A percentile compares a stretch with the other conserved stretches of the same genome.
Evolutionary conservation across 805 yeast species (phyloP).

Genomic region (Nakazawaea populi): DNA sequence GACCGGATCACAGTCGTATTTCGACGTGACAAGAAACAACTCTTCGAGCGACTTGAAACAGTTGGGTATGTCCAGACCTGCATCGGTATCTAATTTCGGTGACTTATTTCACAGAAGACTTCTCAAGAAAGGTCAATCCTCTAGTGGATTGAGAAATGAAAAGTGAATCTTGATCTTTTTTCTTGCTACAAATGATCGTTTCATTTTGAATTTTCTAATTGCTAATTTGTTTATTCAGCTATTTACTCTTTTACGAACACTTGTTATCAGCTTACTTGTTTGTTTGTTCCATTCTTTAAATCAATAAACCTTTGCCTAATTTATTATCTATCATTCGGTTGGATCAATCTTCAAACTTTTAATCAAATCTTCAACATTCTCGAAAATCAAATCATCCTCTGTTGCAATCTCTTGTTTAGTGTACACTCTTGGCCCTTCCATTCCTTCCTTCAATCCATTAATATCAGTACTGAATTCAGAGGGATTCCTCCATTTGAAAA

Average conservation of each 20-base stretch:
- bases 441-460: conserved; percentile 22
- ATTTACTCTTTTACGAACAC: background rate
- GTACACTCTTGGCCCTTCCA: conserved; percentile 10
- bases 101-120: conserved; percentile 6
- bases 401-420: conserved; percentile 15
- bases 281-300: background rate
- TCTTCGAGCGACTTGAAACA: conserved; percentile 4
- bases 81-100: conserved; percentile 6
- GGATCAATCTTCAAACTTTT: conserved; percentile 5
- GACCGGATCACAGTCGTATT: conserved; percentile 7
- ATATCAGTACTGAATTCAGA: conserved; percentile 19
- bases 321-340: background rate
- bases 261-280: background rate
- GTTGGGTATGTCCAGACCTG: conserved; percentile 8
- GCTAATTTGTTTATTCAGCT: background rate
- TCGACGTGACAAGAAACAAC: conserved; percentile 6
- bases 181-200: background rate
- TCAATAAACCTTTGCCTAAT: background rate
- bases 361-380: background rate
- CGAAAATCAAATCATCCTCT: conserved; percentile 15
- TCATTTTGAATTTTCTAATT: no score
- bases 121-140: conserved; percentile 1
- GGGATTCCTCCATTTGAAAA: conserved; percentile 28
- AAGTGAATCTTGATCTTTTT: background rate
- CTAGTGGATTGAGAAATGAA: background rate